phyloP scores from a whole-genome alignment of 495 filamentous ascomycete genomes.

The Cenococcum geophilum region DNA sequence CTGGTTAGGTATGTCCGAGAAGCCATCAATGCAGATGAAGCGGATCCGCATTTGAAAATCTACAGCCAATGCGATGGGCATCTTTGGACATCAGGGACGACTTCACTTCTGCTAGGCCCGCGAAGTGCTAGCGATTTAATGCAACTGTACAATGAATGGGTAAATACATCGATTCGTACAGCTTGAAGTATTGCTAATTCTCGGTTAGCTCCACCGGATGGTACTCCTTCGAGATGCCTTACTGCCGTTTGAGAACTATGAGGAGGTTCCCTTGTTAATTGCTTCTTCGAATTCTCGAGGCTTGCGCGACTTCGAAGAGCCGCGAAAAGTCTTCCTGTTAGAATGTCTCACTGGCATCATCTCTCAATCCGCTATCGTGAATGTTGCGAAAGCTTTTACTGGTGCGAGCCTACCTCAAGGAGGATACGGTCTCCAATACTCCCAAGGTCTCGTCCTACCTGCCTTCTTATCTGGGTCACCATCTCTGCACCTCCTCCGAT shows the following conservation, averaged over 20 bases:
- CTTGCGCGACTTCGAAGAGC: conserved; percentile 28
- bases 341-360: conserved; percentile 28
- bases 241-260: conserved; percentile 37
- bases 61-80: conserved; percentile 39
- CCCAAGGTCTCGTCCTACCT: conserved; percentile 33
- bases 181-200: neutral
- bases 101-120: conserved; percentile 34
- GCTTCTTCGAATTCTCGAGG: conserved; percentile 22
- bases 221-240: conserved; percentile 37
- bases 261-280: conserved; percentile 33
- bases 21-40: conserved; percentile 5
- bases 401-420: conserved; percentile 23
- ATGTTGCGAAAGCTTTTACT: conserved; percentile 29
- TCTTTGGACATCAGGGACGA: conserved; percentile 30
- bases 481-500: conserved; percentile 33
- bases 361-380: conserved; percentile 25
- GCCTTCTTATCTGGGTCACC: conserved; percentile 26
- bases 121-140: conserved; percentile 33
- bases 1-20: conserved; percentile 34
- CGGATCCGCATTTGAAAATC: conserved; percentile 22
- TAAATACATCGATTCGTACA: neutral
- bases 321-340: conserved; percentile 30
- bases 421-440: conserved; percentile 40
- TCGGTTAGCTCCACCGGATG: conserved; percentile 38
- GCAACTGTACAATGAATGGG: conserved; percentile 24